phyloP scores from a whole-genome alignment of 139 green algal genomes.

The Spirogloea muscicola region DNA sequence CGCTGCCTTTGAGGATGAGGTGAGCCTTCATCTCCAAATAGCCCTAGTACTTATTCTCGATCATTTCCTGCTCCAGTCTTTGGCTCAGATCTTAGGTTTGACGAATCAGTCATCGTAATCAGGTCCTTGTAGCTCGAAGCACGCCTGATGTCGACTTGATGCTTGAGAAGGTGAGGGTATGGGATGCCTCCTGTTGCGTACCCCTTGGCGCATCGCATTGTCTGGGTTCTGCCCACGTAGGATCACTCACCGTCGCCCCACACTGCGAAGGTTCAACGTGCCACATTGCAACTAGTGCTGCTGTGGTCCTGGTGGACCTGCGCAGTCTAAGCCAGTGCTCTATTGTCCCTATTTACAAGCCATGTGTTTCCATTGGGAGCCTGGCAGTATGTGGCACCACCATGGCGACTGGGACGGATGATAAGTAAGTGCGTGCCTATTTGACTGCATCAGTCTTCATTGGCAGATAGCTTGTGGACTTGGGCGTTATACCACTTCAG shows the following conservation, averaged over 20 bases:
- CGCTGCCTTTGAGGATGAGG: neutral
- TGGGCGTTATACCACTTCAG: too few relatives aligned
- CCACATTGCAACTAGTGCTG: neutral
- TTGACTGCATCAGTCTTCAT: too few relatives aligned
- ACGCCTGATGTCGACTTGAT: neutral
- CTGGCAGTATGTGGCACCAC: neutral
- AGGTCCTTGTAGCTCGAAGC: neutral
- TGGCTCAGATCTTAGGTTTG: neutral
- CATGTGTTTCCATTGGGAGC: neutral
- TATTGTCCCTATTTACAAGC: neutral
- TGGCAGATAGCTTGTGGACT: too few relatives aligned
- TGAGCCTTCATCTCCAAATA: neutral
- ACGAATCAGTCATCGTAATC: neutral
- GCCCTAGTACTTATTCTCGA: neutral
- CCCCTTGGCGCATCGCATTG: neutral
- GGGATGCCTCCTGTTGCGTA: neutral
- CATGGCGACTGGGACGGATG: neutral
- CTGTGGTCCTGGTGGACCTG: neutral
- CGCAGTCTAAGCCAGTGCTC: neutral
- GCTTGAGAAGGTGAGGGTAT: conserved; percentile 3
- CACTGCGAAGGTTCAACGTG: neutral
- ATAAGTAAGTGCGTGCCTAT: conserved; percentile 7
- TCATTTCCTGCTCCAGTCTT: neutral
- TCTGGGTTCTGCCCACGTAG: neutral
- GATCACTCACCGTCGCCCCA: neutral